Evolutionary conservation across 306 rosid species (phyloP), one percentile per base, ranked within the genome.

Genomic region (Begonia fuchsioides): DNA sequence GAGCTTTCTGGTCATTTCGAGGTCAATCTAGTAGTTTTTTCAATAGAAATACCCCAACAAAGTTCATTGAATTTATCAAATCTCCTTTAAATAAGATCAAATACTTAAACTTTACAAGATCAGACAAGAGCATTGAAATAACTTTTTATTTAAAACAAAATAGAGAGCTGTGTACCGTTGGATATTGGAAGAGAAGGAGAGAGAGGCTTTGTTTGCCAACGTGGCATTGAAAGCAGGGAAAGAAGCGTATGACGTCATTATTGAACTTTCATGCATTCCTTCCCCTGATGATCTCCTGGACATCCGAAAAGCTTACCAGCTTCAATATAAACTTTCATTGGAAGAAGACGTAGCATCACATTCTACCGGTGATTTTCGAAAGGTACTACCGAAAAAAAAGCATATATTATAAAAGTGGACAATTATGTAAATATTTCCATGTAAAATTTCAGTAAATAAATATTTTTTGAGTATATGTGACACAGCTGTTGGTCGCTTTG

Each of bases 91-190:
- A 26, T 26, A 26, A 4, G 4, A 26, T 26, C 35, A 26, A 26
- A 26, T 26, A 26, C 35, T 2, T 26, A 26, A 26, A 26, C 5
- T 26, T 26, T 4, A 26, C 7, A 26, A 26, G 35, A 26, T 26
- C 35, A 26, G 35, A 26, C 35, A 26, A 26, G 7, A 26, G 35
- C 35, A 26, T 26, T 26, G 7, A 26, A 2, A 26, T 26, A 26
- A 26, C 35, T 26, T 26, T 6, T 4, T 6, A 26, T 26, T 26
- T 26, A 1, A 26, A 26, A 26, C 35, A 26, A 17, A 47, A 63
- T 6, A 85, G 95, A 86, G 49, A 78, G 95, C 93, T 3, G 66
- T 86, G 68, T 86, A 78, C 52, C 76, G 88, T 14, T 86, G 93
- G 95, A 69, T 69, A 15, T 47, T 76, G 59, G 95, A 81, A 50